These are phyloP conservation scores for Chondrus crispus DNA, from an alignment of 23 red algal species.

Conservation along the genomic window DNA sequence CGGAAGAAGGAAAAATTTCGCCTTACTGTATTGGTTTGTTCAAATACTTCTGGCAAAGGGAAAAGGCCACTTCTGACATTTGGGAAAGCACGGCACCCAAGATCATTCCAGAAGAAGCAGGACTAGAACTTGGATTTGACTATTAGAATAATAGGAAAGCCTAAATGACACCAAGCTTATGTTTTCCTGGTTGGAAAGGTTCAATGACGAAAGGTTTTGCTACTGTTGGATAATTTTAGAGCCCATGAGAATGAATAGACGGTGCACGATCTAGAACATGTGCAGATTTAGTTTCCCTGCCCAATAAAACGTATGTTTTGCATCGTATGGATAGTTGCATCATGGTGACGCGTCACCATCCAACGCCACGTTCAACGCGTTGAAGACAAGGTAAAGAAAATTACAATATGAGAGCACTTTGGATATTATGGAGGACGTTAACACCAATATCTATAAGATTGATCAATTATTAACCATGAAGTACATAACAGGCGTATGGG, in stretches of 20 bases:
- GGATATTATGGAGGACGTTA: no score
- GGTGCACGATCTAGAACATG: no score
- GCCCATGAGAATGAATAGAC: constrained; percentile 20
- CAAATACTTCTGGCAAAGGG: constrained; percentile 9
- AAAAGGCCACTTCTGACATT: constrained; percentile 6
- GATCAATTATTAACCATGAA: no score
- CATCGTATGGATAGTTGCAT: no score
- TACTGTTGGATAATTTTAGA: constrained; percentile 29
- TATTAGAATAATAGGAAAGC: constrained; percentile 15
- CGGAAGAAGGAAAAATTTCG: constrained; percentile 7
- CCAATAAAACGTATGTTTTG: no score
- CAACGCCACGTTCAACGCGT: no score
- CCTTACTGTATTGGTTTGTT: constrained; percentile 19
- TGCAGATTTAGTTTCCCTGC: no score
- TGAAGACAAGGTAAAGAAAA: no score
- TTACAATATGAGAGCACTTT: no score
- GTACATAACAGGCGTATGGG: no score
- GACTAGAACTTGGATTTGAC: neutral
- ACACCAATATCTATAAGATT: no score
- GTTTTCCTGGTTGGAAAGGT: constrained; percentile 40
- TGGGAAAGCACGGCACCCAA: neutral
- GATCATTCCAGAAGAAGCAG: neutral
- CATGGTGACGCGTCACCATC: no score
- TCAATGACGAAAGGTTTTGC: constrained; percentile 23
- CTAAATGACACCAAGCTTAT: constrained; percentile 11